Percentiles rank a stretch among this genome's conserved stretches.
Conservation (phyloP, 768 basidiomycete species). For the Mycena epipterygia region DNA sequence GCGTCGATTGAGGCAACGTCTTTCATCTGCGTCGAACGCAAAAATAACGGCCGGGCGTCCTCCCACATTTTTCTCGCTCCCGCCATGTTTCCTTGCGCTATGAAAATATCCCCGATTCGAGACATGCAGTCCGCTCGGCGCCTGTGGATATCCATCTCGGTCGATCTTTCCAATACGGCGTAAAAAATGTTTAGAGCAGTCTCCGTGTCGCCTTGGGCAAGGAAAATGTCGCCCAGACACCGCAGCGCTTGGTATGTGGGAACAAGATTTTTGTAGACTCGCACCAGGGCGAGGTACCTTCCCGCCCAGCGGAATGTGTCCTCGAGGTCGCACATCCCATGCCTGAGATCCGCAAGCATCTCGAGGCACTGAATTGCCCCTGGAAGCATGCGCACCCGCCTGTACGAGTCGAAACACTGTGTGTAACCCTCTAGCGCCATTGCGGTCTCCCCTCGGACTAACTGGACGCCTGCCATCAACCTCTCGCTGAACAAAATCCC, state of each 20-base stretch:
- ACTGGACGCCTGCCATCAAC: slow-evolving; percentile 4
- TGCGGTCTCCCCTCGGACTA: neutral
- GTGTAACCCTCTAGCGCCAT: neutral
- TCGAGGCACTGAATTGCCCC: slow-evolving; percentile 2
- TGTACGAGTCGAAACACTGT: neutral
- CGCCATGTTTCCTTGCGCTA: neutral
- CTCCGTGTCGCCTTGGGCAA: slow-evolving; percentile 4
- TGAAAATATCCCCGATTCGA: slow-evolving; percentile 2
- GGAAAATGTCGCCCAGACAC: slow-evolving; percentile 11
- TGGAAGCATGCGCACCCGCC: neutral
- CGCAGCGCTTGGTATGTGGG: slow-evolving; percentile 11
- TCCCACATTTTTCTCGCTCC: neutral
- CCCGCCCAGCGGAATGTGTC: neutral
- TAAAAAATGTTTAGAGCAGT: neutral
- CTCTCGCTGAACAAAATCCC: neutral
- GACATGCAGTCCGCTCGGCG: slow-evolving; percentile 4
- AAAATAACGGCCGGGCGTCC: neutral
- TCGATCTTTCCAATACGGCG: neutral
- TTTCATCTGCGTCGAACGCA: neutral
- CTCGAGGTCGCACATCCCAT: neutral
- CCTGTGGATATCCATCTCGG: slow-evolving; percentile 9
- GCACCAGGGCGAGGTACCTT: neutral
- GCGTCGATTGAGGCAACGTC: neutral
- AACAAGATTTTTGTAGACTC: neutral
- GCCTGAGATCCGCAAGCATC: slow-evolving; percentile 4